These are phyloP conservation scores for Thielaviopsis populi DNA, from an alignment of 2,329 filamentous ascomycete genomes.

Conservation along the genomic window DNA sequence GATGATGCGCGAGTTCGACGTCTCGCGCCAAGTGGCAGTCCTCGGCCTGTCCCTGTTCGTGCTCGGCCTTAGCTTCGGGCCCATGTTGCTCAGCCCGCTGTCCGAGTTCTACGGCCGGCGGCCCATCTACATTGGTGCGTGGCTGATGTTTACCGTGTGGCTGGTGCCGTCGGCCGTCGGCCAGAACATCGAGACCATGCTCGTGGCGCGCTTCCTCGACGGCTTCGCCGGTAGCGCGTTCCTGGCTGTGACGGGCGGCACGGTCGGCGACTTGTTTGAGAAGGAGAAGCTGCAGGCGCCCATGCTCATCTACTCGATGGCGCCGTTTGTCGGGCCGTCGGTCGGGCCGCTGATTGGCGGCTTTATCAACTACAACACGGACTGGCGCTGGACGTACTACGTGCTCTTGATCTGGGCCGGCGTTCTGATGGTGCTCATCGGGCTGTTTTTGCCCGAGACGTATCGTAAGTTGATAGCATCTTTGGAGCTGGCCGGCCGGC, in stretches of 20 bases:
- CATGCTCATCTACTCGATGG: conserved; percentile 66
- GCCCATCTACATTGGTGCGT: conserved; percentile 64
- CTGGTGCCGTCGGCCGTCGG: conserved; percentile 69
- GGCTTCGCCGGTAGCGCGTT: conserved; percentile 57
- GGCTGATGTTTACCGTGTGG: conserved; percentile 62
- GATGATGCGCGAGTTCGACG: conserved; percentile 58
- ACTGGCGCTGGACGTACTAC: conserved; percentile 77
- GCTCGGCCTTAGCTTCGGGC: conserved; percentile 51
- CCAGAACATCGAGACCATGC: conserved; percentile 65
- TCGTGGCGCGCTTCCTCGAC: conserved; percentile 63
- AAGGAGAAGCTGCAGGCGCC: conserved; percentile 55
- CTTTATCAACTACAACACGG: conserved; percentile 62
- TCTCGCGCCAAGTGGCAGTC: conserved; percentile 57
- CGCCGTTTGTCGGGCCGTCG: conserved; percentile 48
- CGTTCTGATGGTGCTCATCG: conserved; percentile 46
- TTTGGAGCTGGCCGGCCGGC: too few relatives aligned
- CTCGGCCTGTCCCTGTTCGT: conserved; percentile 74
- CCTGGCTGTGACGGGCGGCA: conserved; percentile 64
- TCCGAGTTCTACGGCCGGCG: conserved; percentile 71
- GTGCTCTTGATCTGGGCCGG: conserved; percentile 68
- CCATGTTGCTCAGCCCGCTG: conserved; percentile 47
- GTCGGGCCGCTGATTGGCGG: conserved; percentile 52
- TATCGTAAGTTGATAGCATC: conserved; percentile 41
- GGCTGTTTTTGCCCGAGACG: conserved; percentile 70
- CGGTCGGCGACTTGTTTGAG: conserved; percentile 65